Base-by-base conservation (phyloP, 805 yeast genomes). In the Yarrowia bubula region DNA sequence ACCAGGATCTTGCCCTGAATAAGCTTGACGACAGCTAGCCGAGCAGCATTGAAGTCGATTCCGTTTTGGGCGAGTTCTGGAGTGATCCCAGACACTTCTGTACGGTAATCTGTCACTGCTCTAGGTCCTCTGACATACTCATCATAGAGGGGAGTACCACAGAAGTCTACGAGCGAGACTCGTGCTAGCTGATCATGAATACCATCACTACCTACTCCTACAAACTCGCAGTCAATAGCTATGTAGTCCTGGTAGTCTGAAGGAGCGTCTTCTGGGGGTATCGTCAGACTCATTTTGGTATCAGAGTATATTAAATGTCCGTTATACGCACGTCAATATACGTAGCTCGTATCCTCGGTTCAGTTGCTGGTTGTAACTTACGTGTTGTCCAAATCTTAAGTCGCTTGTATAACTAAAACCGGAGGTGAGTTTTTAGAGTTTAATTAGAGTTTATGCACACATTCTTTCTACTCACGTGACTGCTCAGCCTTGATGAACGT, bases 141-240 rank as follows among this genome's bases (percentile, higher is more conserved):
- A 74, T 92, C 98, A 66, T 86, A 79, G 0, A 92, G 72, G 0
- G 84, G 80, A 67, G 83, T 82, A 0, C 98, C 97, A 71, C 83
- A 87, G 73, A 80, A 90, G 72, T 92, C 91, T 1, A 92, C 97
- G 10, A 92, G 77, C 0, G 97, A 90, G 0, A 91, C 95, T 69
- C 98, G 81, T 0, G 96, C 97, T n/a, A 92, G 78, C 1, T 86
- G 93, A 3, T 91, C 85, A 43, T 71, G 71, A 9, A 72, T 66
- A 3, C 96, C 96, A 7, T 85, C 87, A 4, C 82, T 83, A 0
- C 97, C 97, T 1, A 89, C 87, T 7, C 97, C 97, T 1, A 92
- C 98, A 79, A 92, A 92, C 71, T 92, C 98, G 77, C 98, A 92
- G 76, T 92, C 98, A 66, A 92, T 84, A 0, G 97, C 90, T 1